Percentiles rank a stretch among this genome's conserved stretches.
Conservation (phyloP, 208 protist species). For the Trypanosoma rangeli region DNA sequence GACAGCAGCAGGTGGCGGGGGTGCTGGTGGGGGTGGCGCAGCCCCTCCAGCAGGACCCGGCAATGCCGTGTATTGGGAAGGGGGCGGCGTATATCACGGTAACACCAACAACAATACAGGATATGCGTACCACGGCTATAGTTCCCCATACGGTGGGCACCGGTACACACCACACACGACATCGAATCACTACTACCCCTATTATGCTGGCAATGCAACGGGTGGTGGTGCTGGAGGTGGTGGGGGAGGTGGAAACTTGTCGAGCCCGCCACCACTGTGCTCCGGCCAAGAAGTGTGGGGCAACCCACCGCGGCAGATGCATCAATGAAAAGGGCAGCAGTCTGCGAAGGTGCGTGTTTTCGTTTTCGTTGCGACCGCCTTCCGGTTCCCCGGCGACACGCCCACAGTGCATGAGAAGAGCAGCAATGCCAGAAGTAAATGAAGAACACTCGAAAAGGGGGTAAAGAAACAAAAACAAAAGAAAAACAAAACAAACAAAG, state of each 20-base stretch:
- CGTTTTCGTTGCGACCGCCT: not conserved
- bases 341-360: not conserved
- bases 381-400: too few species aligned
- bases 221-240: not conserved
- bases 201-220: constrained; percentile 4
- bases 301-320: not conserved
- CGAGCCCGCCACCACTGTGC: constrained; percentile 6
- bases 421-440: not conserved
- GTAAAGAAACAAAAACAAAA: not conserved
- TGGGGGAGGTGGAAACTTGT: not conserved
- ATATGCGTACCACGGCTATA: constrained; percentile 3
- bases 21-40: not conserved
- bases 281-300: constrained; percentile 23
- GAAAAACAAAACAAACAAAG: not conserved
- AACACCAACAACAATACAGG: not conserved
- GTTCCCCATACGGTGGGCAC: constrained; percentile 25
- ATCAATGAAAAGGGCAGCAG: not conserved
- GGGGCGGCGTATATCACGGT: not conserved
- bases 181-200: constrained; percentile 13
- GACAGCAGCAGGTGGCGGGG: not conserved
- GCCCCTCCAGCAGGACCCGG: not conserved
- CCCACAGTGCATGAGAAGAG: not conserved
- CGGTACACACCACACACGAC: constrained; percentile 25
- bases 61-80: constrained; percentile 9
- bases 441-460: not conserved